Conservation (phyloP, 441 rosid genomes). For the Eutrema salsugineum region DNA sequence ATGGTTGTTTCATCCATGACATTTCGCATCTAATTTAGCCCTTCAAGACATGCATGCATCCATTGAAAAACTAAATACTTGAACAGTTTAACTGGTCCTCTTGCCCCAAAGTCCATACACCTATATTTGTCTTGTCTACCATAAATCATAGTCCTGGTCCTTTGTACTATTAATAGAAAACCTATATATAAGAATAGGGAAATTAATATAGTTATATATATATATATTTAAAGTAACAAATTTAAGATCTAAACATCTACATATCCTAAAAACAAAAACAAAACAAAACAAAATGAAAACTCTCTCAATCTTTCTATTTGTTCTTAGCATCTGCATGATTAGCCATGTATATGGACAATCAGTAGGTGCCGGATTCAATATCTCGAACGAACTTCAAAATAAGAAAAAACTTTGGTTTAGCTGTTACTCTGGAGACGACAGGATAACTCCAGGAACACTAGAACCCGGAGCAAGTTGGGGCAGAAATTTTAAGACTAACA, state of each 20-base stretch:
- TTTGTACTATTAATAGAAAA: not conserved
- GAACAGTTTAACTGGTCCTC: too few species aligned
- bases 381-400: not conserved
- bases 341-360: slow-evolving; percentile 12
- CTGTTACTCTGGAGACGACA: not conserved
- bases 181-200: not conserved
- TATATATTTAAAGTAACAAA: not conserved
- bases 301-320: not conserved
- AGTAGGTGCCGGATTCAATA: not conserved
- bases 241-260: not conserved
- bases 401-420: not conserved
- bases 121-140: not conserved
- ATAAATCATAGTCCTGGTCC: not conserved
- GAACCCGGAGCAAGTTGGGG: not conserved
- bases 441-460: not conserved
- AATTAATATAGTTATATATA: not conserved
- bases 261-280: not conserved
- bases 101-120: too few species aligned
- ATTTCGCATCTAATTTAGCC: too few species aligned
- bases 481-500: not conserved
- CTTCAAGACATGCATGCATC: too few species aligned
- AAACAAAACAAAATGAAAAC: not conserved
- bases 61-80: too few species aligned
- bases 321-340: not conserved
- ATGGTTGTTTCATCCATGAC: too few species aligned